Evolutionary conservation across 257 asterid species (phyloP), one percentile per base, ranked within the genome.

Genomic region (Rehmannia glutinosa): DNA sequence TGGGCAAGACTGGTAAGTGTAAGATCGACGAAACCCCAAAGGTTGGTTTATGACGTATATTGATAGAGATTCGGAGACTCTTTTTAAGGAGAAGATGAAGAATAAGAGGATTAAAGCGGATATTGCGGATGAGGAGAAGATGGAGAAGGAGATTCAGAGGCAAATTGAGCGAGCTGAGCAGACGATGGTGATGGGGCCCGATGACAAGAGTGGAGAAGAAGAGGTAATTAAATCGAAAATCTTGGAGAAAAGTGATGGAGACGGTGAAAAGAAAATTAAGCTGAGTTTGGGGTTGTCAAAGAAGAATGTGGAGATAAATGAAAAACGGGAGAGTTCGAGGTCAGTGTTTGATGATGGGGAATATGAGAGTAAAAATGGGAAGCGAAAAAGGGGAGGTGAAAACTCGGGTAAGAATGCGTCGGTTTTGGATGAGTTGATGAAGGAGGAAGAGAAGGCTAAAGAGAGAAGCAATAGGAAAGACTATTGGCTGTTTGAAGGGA

Each of bases 41-140:
- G 98, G 97, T 8, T 92, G 97, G 98, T 92, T 92, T 71, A 87
- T 92, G 13, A 89, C 96, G 0, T 92, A 92, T 64, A 89, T 87
- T 45, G 98, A 92, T 77, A 68, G 91, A 10, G 98, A 92, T 70
- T 87, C 97, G 0, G 98, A 92, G 83, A 81, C 98, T 2, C 73
- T 92, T 9, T 86, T 92, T 36, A 92, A 89, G 90, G 98, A 92
- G 76, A 89, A 69, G 77, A 55, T 92, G 97, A 92, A 92, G 84
- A 89, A 81, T 77, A 92, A 92, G 77, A 74, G 96, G 75, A 59
- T 83, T 24, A 87, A 81, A 75, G 86, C 96, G 0, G 97, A 87
- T 74, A 51, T 89, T 30, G 98, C 38, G 7, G 98, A 89, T 28
- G 96, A 92, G 79, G 98, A 89, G 86, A 92, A 82, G 82, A 82